Conservation (phyloP, 140 eudicot genomes). For the Anethum foeniculum region DNA sequence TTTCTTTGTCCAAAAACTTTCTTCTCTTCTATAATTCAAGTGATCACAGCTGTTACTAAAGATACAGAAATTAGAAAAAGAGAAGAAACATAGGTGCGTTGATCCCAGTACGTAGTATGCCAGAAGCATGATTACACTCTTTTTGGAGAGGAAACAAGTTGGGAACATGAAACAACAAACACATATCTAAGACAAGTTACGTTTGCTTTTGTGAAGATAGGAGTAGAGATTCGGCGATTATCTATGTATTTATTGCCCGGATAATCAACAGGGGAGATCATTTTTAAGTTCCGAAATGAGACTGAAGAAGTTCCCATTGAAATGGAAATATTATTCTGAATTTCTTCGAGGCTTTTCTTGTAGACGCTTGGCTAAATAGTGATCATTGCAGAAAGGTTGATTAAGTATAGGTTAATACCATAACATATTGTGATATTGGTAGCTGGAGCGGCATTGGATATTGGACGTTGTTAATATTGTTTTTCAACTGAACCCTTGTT, state of each 20-base stretch:
- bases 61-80: no score
- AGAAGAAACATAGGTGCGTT: no score
- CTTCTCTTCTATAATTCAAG: neutral
- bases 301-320: no score
- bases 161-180: neutral
- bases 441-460: neutral
- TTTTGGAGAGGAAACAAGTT: neutral
- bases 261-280: no score
- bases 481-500: neutral
- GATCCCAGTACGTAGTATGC: no score
- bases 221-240: no score
- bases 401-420: neutral
- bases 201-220: no score
- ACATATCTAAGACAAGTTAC: constrained; percentile 6
- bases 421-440: neutral
- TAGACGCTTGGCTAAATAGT: constrained; percentile 79
- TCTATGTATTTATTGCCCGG: no score
- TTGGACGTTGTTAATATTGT: neutral
- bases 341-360: constrained; percentile 80
- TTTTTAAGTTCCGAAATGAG: no score
- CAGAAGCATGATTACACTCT: no score
- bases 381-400: constrained; percentile 32
- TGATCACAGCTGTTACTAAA: neutral
- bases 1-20: neutral
- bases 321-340: no score